Percentiles rank a stretch among this genome's conserved stretches.
phyloP scores from a whole-genome alignment of 345 rosid species.

The Salix arbutifolia region DNA sequence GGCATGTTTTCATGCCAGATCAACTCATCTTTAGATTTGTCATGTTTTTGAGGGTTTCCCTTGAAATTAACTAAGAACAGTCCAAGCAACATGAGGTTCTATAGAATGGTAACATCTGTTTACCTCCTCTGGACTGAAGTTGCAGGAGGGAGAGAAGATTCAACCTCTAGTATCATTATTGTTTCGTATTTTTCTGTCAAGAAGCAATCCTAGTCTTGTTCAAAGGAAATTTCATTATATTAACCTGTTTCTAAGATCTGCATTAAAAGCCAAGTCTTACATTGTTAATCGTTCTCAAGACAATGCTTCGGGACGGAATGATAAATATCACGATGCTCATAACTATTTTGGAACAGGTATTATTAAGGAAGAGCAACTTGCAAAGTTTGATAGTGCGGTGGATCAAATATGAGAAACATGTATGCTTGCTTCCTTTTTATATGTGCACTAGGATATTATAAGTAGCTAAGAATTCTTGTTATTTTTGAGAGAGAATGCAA shows the following conservation, averaged over 20 bases:
- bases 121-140: not conserved
- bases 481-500: not conserved
- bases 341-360: constrained; percentile 43
- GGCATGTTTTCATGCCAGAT: not conserved
- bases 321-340: not conserved
- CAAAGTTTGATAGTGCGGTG: constrained; percentile 54
- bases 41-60: not conserved
- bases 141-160: not conserved
- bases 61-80: not conserved
- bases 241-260: not conserved
- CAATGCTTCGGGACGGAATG: not conserved
- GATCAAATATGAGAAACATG: constrained; percentile 70
- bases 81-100: not conserved
- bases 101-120: not conserved
- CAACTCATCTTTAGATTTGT: not conserved
- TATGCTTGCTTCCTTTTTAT: constrained; percentile 32
- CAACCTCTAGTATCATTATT: not conserved
- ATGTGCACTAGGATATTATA: not conserved
- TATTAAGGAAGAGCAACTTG: constrained; percentile 56
- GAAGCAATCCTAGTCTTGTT: not conserved
- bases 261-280: not conserved
- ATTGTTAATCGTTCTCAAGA: not conserved
- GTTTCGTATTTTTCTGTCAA: not conserved
- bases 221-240: not conserved
- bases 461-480: not conserved